Evolutionary conservation across 2,329 filamentous ascomycete genomes (phyloP).

Genomic region (Byssoonygena ceratinophila): DNA sequence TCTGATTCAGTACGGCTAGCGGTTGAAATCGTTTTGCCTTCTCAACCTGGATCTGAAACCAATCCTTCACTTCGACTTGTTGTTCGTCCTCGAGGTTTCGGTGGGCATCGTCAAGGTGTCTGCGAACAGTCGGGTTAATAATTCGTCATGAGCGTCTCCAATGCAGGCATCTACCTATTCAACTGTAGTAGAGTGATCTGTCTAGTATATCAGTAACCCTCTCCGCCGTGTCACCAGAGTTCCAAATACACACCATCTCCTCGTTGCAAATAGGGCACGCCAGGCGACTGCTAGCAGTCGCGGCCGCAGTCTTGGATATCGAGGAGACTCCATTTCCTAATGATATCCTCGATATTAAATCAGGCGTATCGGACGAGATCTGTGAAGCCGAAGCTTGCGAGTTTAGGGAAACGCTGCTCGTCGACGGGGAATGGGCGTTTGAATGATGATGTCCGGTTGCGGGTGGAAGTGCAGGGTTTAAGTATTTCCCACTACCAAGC

Average conservation of each 20-base stretch:
- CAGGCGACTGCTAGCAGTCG: constrained; percentile 54
- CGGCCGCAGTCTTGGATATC: constrained; percentile 40
- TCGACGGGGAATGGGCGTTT: constrained; percentile 47
- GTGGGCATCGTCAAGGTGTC: constrained; percentile 78
- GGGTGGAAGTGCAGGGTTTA: constrained; percentile 52
- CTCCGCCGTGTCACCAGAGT: not conserved
- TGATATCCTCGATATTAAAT: constrained; percentile 71
- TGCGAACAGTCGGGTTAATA: constrained; percentile 23
- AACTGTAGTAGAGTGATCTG: constrained; percentile 86
- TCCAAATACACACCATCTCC: constrained; percentile 63
- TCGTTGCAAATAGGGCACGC: constrained; percentile 97
- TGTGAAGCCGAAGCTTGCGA: constrained; percentile 65
- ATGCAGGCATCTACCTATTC: constrained; percentile 50
- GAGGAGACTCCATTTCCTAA: constrained; percentile 47
- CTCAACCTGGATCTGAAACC: constrained; percentile 89
- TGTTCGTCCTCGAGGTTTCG: constrained; percentile 78
- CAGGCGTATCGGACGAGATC: constrained; percentile 60
- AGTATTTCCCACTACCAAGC: constrained; percentile 72
- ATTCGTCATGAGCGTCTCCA: not conserved
- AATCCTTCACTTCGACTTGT: constrained; percentile 91
- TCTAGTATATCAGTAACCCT: not conserved
- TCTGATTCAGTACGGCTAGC: constrained; percentile 82
- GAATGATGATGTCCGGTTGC: constrained; percentile 32
- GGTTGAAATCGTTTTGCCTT: constrained; percentile 92
- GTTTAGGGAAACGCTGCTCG: constrained; percentile 66